These are phyloP conservation scores for Cylindrodendrum hubeiense DNA, from an alignment of 2,329 filamentous ascomycete species.

Conservation along the genomic window DNA sequence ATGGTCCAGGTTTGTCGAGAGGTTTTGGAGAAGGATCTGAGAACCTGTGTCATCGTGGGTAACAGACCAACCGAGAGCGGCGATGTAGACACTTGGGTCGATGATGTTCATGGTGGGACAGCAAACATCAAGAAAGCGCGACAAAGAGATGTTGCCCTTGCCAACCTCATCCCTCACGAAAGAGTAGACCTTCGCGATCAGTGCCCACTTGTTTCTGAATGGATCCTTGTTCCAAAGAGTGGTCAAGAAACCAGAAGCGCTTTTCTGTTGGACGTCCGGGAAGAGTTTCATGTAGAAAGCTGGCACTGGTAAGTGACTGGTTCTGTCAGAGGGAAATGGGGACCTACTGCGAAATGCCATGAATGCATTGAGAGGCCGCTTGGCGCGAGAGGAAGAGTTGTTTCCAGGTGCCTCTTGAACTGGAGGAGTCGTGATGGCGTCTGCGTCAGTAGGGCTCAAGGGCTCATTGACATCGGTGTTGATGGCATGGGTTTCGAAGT, in stretches of 20 bases:
- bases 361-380: conserved; percentile 48
- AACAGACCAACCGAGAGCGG: conserved; percentile 60
- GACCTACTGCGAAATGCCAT: conserved; percentile 49
- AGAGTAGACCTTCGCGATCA: conserved; percentile 68
- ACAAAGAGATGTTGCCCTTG: conserved; percentile 58
- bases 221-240: conserved; percentile 63
- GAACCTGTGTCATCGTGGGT: conserved; percentile 43
- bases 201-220: conserved; percentile 63
- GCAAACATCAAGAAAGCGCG: conserved; percentile 59
- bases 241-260: conserved; percentile 62
- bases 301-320: conserved; percentile 38
- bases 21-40: conserved; percentile 28
- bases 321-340: neutral
- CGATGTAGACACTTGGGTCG: conserved; percentile 58
- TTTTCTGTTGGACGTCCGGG: conserved; percentile 62
- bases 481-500: neutral
- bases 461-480: neutral
- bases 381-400: conserved; percentile 28
- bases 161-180: conserved; percentile 63
- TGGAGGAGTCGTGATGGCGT: neutral
- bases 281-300: conserved; percentile 62
- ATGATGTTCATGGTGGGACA: conserved; percentile 61
- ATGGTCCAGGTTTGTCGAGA: conserved; percentile 3
- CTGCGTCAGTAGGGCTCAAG: neutral
- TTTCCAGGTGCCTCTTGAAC: neutral